Evolutionary conservation across 257 asterid genomes (phyloP), one percentile per base, ranked within the genome.

Genomic region (Salvia rosmarinus): DNA sequence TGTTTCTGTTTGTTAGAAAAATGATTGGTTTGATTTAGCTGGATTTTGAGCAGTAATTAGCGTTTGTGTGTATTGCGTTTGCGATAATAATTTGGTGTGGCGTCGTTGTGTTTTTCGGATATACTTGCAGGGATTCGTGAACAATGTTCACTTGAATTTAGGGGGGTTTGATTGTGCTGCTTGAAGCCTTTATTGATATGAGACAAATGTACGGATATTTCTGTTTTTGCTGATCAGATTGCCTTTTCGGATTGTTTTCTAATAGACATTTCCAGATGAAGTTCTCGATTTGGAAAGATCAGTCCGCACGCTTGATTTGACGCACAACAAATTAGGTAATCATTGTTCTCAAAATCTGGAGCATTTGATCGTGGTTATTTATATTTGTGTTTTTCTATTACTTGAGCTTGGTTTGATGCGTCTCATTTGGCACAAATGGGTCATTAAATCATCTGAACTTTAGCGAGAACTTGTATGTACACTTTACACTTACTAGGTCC

Each of bases 261-360:
- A 11, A 9, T 87, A 94, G 99, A 79, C 90, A 70, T 89, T 94
- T 82, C 98, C 98, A 0, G 91, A 88, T 78, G 98, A 85, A 72
- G 92, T 94, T 76, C 86, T 91, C 47, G 90, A 88, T 50, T 83
- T 91, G 58, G 96, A 87, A 74, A 79, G 84, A 82, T 87, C 96
- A 17, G 96, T 91, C 60, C 96, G 99, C 42, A 91, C 98, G 16
- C 93, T 94, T 67, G 99, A 94, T 84, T 82, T 94, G 73, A 91
- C 99, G 4, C 87, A 76, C 78, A 94, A 94, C 68, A 91, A 81
- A 83, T 59, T 94, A 72, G 93, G 97, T 94, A 86, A 61, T 70
- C 43, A 51, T 49, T 71, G 17, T 16, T 25, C 52, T 63, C 43
- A 6, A 39, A 37, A 34, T 72, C 37, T 61, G 79, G 61, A 65